Base-by-base conservation (phyloP, 306 rosid genomes). In the Prosopis cineraria region DNA sequence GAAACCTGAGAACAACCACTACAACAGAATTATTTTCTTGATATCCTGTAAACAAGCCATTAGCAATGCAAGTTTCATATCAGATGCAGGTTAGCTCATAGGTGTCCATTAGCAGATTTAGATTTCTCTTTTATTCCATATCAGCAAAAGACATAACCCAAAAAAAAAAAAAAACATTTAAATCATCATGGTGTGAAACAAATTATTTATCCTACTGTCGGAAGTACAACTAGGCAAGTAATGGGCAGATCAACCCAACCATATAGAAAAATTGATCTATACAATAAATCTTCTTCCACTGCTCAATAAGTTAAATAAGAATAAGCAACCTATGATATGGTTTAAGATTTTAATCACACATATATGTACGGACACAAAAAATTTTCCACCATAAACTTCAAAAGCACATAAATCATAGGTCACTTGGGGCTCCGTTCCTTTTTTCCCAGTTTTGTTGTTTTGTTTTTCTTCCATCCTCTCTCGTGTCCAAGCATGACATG, bases 1-100 rank as follows among this genome's bases (percentile, higher is more conserved):
- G 71, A 78, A 60, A 73, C 76, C 92, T 90, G 73, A 52, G 50
- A 79, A 72, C 22, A 70, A 68, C 20, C 56, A 75, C 47, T 2
- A 55, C 10, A 55, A 55, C 31, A 24, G 62, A 56, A 56, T 24
- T 22, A 9, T 53, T 52, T 53, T 53, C 60, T 53, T n/a, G 22
- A 7, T 3, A 25, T 25, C 65, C 36, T 6, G 27, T 25, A 13
- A 56, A 25, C 31, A 24, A 56, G 31, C 19, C 30, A 67, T 67
- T 12, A 67, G 33, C 72, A 65, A 19, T n/a, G 47, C 2, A 37
- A 65, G 47, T n/a, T 31, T 7, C 29, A 65, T 3, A 34, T 34
- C 2, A 34, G 16, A 33, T 5, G 22, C 2, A 66, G 72, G 33
- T 2, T 37, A 33, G 30, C 48, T 20, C 69, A 64, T 4, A 39